A percentile compares a stretch with the other conserved stretches of the same genome.
Conservation (phyloP, 1,284 basidiomycete genomes). For the Megacollybia platyphylla region DNA sequence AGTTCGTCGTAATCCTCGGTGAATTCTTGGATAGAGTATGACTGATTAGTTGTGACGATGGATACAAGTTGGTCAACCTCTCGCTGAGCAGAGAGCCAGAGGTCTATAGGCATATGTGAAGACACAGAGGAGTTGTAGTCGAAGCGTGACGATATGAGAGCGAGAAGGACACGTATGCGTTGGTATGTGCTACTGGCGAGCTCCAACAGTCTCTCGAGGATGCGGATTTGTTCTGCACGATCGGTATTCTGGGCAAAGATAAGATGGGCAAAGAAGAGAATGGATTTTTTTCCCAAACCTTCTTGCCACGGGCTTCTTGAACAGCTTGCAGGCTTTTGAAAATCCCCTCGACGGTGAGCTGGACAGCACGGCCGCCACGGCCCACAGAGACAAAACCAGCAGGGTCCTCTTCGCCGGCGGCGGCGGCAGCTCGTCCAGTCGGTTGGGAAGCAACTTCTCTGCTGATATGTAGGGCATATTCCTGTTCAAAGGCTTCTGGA, state of each 20-base stretch:
- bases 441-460: slow-evolving; percentile 32
- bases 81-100: slow-evolving; percentile 80
- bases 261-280: slow-evolving; percentile 1
- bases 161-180: slow-evolving; percentile 87
- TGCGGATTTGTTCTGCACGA: slow-evolving; percentile 87
- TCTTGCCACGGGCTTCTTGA: slow-evolving; percentile 93
- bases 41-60: slow-evolving; percentile 58
- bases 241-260: slow-evolving; percentile 72
- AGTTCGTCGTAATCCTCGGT: slow-evolving; percentile 92
- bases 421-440: slow-evolving; percentile 10
- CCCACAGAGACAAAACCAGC: slow-evolving; percentile 90
- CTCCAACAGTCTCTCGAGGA: slow-evolving; percentile 80
- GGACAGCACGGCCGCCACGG: slow-evolving; percentile 77
- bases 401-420: slow-evolving; percentile 33
- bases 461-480: slow-evolving; percentile 44
- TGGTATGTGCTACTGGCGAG: slow-evolving; percentile 87
- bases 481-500: slow-evolving; percentile 78
- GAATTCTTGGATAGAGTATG: slow-evolving; percentile 79
- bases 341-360: slow-evolving; percentile 80
- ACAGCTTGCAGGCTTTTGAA: slow-evolving; percentile 90
- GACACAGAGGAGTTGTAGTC: slow-evolving; percentile 90
- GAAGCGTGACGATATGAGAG: slow-evolving; percentile 89
- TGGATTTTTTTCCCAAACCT: slow-evolving; percentile 38
- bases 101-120: slow-evolving; percentile 84
- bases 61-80: slow-evolving; percentile 85